Evolutionary conservation across 345 rosid species (phyloP), one percentile per base, ranked within the genome.

Genomic region (Murraya paniculata): DNA sequence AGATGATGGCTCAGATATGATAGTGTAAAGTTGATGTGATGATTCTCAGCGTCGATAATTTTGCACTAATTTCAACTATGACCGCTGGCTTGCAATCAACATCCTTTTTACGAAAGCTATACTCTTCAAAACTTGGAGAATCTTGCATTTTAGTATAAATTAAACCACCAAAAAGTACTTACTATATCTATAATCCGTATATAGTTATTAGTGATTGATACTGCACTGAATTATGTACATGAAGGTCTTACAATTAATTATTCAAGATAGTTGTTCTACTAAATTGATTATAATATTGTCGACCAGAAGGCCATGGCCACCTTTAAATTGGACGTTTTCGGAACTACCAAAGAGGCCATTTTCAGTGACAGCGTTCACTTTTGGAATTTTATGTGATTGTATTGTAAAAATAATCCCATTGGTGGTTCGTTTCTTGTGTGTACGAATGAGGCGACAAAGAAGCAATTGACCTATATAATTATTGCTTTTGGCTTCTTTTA

Each of bases 401-500:
- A 30, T 4, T 57, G 9, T 19, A 14, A 36, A 53, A 73, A 10
- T 4, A 18, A 57, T 33, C 3, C 33, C 18, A n/a, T 31, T n/a
- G 53, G 60, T 53, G 35, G 31, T 67, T 28, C 74, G 13, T n/a
- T 10, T 36, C 19, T n/a, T 31, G n/a, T 16, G 38, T 7, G 31
- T 16, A 7, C 31, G 35, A 64, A 30, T 14, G 30, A 14, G 22
- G 5, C 25, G 18, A 58, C 64, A 61, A 27, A 28, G 21, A 30
- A 22, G 14, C 27, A 21, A 22, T 19, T 66, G 67, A 35, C 48
- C 56, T 24, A 11, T 19, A 11, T 18, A 61, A 71, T 77, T 76
- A 78, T 65, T 50, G 45, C 58, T 65, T 72, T 81, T 66, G 80
- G 64, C 38, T 72, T 48, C 38, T 81, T 71, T 53, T 28, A 30